Evolutionary conservation across 805 yeast species (phyloP), one percentile per base, ranked within the genome.

Genomic region (Ogataea philodendri): DNA sequence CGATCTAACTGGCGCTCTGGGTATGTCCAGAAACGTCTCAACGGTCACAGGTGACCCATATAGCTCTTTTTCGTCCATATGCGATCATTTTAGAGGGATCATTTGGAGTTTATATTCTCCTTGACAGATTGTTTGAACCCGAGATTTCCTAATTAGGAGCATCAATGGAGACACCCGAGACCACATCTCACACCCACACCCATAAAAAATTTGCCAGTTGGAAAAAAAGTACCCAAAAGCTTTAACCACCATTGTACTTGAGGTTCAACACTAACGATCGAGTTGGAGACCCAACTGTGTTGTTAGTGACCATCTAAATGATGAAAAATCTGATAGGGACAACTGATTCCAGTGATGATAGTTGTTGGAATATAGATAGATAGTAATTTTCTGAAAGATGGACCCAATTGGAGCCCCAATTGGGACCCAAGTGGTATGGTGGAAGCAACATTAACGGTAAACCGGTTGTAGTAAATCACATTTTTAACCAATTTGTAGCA

Each of bases 261-360:
- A 17, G 15, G 7, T 14, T 20, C 22, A 19, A 11, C 24, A 20
- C 32, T 29, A 29, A 29, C 15, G 32, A 6, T 13, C 21, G 18
- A 14, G n/a, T 22, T 14, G 25, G 32, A 29, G 32, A 11, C 14
- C 32, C 25, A 20, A 14, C 14, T 15, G 13, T 15, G 10, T 9
- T 18, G 18, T 29, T 10, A 29, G 32, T 24, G 15, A n/a, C 30
- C 33, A 24, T 35, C 39, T 11, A 14, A 26, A 14, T 37, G 42
- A 37, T 37, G 42, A 37, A 37, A 31, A 29, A 24, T 18, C 27
- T 28, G 42, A 37, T 37, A 37, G 42, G 42, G 42, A 36, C 39
- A 36, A 30, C 39, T 36, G 39, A 36, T 21, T 21, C n/a, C 21
- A 6, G 26, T 36, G 39, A 36, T 36, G 39, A 36, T 25, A 36